A percentile compares a stretch with the other conserved stretches of the same genome.
phyloP scores from a whole-genome alignment of 331 rosid genomes.

The Malus hybrid region DNA sequence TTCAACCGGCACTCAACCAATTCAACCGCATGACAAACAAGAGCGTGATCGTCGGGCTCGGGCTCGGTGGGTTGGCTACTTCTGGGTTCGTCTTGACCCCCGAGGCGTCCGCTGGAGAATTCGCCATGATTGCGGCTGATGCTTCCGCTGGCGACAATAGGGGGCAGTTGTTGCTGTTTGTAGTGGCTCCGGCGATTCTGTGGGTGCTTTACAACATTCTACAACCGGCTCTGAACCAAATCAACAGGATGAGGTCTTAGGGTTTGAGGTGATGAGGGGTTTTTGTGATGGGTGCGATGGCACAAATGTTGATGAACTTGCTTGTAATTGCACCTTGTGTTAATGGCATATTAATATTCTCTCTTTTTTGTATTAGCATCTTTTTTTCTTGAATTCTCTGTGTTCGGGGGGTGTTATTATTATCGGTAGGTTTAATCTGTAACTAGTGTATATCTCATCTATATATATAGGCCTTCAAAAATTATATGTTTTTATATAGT shows the following conservation, averaged over 20 bases:
- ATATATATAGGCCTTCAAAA: too few relatives aligned
- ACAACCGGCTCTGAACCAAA: conserved; percentile 89
- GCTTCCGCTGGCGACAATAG: conserved; percentile 38
- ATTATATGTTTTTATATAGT: not conserved
- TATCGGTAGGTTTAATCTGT: too few relatives aligned
- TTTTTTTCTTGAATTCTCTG: too few relatives aligned
- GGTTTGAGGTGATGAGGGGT: conserved; percentile 5
- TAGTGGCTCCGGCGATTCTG: conserved; percentile 66
- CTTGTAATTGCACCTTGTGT: conserved; percentile 14
- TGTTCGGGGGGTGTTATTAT: too few relatives aligned
- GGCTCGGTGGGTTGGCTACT: conserved; percentile 61
- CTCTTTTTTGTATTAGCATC: too few relatives aligned
- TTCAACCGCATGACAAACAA: conserved; percentile 64
- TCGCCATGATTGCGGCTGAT: conserved; percentile 49
- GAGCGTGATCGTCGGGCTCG: conserved; percentile 60
- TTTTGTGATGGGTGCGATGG: not conserved
- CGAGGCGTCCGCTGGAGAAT: conserved; percentile 52
- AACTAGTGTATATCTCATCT: too few relatives aligned
- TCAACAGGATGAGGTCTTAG: conserved; percentile 79
- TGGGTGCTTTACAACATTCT: conserved; percentile 85
- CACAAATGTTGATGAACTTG: not conserved
- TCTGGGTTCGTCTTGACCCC: conserved; percentile 42
- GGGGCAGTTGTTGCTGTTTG: conserved; percentile 68
- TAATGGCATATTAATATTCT: conserved; percentile 3
- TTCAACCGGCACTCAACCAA: conserved; percentile 88